These are phyloP conservation scores for Aspergillus transmontanensis DNA, from an alignment of 2,329 filamentous ascomycete species.

Conservation along the genomic window DNA sequence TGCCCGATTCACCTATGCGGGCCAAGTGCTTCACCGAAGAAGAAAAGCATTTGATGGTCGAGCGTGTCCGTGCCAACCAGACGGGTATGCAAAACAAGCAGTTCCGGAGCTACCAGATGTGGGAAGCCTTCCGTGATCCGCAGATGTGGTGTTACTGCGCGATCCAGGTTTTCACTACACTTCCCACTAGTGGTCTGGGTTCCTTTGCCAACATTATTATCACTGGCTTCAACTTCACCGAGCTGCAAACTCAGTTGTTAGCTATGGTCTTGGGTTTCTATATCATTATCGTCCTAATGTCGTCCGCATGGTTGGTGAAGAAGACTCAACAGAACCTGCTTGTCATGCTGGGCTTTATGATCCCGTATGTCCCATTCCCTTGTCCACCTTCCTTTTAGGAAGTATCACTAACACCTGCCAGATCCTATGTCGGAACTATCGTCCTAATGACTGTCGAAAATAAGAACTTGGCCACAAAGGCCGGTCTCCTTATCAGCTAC, in stretches of 20 bases:
- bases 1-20: conserved; percentile 72
- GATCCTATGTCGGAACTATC: conserved; percentile 71
- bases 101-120: conserved; percentile 57
- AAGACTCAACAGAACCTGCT: conserved; percentile 69
- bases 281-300: conserved; percentile 70
- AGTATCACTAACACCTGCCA: conserved; percentile 26
- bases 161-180: conserved; percentile 70
- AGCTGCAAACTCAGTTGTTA: conserved; percentile 70
- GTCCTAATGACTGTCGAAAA: conserved; percentile 70
- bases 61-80: conserved; percentile 63
- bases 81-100: conserved; percentile 62
- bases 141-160: conserved; percentile 67
- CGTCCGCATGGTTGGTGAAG: conserved; percentile 68
- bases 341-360: conserved; percentile 65
- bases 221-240: conserved; percentile 65
- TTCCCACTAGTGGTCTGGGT: conserved; percentile 73
- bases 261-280: conserved; percentile 73
- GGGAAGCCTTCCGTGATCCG: conserved; percentile 64
- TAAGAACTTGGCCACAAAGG: conserved; percentile 58
- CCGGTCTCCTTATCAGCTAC: conserved; percentile 71
- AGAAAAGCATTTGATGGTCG: conserved; percentile 66
- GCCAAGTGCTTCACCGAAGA: conserved; percentile 69
- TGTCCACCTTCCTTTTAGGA: conserved; percentile 1
- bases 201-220: conserved; percentile 77
- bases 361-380: conserved; percentile 56